Evolutionary conservation across 169 alveolate genomes (phyloP).

Genomic region (Miamiensis avidus): DNA sequence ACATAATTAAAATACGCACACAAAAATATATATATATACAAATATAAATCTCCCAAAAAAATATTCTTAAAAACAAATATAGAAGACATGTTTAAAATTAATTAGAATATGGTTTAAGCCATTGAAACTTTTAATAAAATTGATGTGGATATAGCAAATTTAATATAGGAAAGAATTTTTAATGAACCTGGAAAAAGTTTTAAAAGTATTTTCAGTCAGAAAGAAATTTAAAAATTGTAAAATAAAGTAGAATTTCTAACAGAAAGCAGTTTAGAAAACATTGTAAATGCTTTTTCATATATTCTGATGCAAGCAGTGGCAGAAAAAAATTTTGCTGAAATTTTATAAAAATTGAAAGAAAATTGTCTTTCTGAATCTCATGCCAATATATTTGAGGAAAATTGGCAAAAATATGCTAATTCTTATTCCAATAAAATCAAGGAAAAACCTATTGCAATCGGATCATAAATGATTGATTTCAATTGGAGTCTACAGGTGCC

Average conservation of each 20-base stretch:
- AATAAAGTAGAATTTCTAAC: slow-evolving; percentile 4
- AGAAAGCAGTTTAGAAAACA: slow-evolving; percentile 27
- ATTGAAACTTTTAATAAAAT: slow-evolving; percentile 24
- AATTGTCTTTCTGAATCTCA: slow-evolving; percentile 29
- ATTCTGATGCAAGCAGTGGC: slow-evolving; percentile 46
- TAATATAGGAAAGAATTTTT: slow-evolving; percentile 31
- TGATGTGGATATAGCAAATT: slow-evolving; percentile 19
- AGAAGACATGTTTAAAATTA: slow-evolving; percentile 19
- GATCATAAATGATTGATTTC: slow-evolving; percentile 30
- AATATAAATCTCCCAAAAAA: no score
- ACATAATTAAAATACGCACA: no score
- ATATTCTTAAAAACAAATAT: no score
- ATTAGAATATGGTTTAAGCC: slow-evolving; percentile 39
- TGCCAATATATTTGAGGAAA: slow-evolving; percentile 18
- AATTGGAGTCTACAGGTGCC: slow-evolving; percentile 37
- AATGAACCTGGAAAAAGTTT: slow-evolving; percentile 23
- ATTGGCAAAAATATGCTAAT: slow-evolving; percentile 42
- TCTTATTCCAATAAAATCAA: slow-evolving; percentile 30
- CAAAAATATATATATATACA: no score
- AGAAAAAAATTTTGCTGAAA: slow-evolving; percentile 36
- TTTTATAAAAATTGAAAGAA: slow-evolving; percentile 23
- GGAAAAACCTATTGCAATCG: slow-evolving; percentile 42
- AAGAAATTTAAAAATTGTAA: slow-evolving; percentile 26
- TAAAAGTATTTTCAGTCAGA: slow-evolving; percentile 24
- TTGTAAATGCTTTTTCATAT: slow-evolving; percentile 40